Base-by-base conservation (phyloP, 2,329 filamentous ascomycete genomes). In the Apiospora marii region DNA sequence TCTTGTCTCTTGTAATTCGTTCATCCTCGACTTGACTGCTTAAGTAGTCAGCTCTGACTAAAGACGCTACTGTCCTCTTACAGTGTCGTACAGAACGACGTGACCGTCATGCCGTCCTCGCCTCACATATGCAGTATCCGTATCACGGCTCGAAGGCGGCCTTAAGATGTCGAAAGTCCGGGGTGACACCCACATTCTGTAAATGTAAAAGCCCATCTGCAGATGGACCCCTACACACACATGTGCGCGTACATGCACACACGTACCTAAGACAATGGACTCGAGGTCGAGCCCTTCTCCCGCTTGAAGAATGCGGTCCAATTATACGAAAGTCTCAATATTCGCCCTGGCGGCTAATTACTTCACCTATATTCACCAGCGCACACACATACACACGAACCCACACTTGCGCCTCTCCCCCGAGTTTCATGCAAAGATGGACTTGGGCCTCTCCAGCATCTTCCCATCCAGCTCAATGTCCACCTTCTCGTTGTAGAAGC, bases 401-500 rank as follows among this genome's bases (percentile, higher is more conserved):
- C 37, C 7, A 41, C 10, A 41, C 37, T 41, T 10, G 37, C 37
- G 7, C 7, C n/a, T n/a, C n/a, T n/a, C n/a, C 4, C 53, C 53
- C 58, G 22, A 19, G 58, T 41, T 6, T 74, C 73, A 74, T 6
- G 76, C 74, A 72, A 79, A 79, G 44, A 46, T 71, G 22, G 77
- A 76, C 73, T 78, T 77, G 13, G 82, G 82, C n/a, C 76, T 75
- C 53, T 79, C 75, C 70, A 82, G 49, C 46, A 79, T 73, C 71
- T 81, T 77, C 0, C 90, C 90, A 73, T 90, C 88, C 7, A 92
- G 75, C 72, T 84, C 82, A n/a, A 92, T 85, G 73, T 92, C 89
- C 1, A 93, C 89, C 80, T 90, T 91, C 79, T 93, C 91, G 74
- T 92, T 92, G 74, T 92, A 92, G 73, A 92, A 93, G 77, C 90